A percentile compares a stretch with the other conserved stretches of the same genome.
These are phyloP conservation scores for Stellera chamaejasme DNA, from an alignment of 345 rosid genomes.

Conservation along the genomic window DNA sequence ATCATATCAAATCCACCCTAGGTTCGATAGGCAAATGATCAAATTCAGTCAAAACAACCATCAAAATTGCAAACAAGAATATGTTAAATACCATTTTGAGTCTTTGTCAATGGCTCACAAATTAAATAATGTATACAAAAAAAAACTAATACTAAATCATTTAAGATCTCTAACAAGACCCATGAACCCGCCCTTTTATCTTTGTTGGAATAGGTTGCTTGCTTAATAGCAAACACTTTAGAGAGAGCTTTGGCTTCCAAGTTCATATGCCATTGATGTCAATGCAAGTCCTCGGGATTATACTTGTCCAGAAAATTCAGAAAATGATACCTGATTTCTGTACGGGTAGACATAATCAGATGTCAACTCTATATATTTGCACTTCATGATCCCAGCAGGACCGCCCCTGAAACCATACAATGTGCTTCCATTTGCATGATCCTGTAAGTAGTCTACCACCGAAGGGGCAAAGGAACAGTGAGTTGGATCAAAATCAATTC, in stretches of 20 bases:
- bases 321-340: conserved; percentile 66
- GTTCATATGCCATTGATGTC: too few relatives aligned
- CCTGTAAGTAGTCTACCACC: conserved; percentile 73
- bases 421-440: conserved; percentile 59
- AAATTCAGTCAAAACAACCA: background rate
- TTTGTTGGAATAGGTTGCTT: too few relatives aligned
- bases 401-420: conserved; percentile 90
- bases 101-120: too few relatives aligned
- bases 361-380: conserved; percentile 70
- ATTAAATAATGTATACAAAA: too few relatives aligned
- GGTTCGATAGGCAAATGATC: background rate
- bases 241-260: too few relatives aligned
- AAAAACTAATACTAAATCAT: too few relatives aligned
- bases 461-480: conserved; percentile 1
- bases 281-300: too few relatives aligned
- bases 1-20: conserved; percentile 99
- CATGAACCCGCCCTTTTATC: too few relatives aligned
- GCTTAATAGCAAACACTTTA: too few relatives aligned
- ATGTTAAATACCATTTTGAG: too few relatives aligned
- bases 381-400: conserved; percentile 97
- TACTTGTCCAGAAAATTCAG: background rate
- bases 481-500: background rate
- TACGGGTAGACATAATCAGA: conserved; percentile 69
- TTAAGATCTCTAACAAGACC: too few relatives aligned
- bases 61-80: too few relatives aligned